Evolutionary conservation across 2,329 filamentous ascomycete species (phyloP).

Genomic region (Intubia oerlemansii): DNA sequence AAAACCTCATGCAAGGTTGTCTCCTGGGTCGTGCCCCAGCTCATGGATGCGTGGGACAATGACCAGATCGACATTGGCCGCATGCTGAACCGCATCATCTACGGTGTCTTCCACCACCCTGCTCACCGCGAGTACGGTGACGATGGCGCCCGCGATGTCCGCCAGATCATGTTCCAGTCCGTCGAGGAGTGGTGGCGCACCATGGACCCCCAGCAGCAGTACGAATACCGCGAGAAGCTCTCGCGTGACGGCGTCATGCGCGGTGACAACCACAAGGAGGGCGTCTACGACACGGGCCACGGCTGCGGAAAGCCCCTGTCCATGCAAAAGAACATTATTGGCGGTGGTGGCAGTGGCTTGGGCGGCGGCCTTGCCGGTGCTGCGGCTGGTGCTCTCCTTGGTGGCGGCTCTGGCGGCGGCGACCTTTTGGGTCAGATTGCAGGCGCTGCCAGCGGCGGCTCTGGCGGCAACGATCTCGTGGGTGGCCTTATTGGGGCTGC

Average conservation of each 20-base stretch:
- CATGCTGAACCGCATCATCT: conserved; percentile 54
- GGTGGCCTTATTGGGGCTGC: conserved; percentile 53
- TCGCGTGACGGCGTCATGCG: conserved; percentile 56
- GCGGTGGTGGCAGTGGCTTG: conserved; percentile 28
- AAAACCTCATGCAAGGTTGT: conserved; percentile 60
- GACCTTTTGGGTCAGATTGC: too few species aligned
- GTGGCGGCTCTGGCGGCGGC: conserved; percentile 21
- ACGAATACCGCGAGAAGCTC: conserved; percentile 52
- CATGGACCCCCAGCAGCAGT: conserved; percentile 37
- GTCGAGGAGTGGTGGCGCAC: conserved; percentile 67
- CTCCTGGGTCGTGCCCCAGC: conserved; percentile 69
- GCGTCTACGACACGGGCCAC: conserved; percentile 65
- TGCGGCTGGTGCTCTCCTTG: too few species aligned
- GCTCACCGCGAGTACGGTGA: conserved; percentile 50
- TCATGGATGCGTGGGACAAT: conserved; percentile 77
- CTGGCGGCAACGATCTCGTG: conserved; percentile 13
- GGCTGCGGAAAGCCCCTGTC: conserved; percentile 60
- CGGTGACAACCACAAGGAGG: conserved; percentile 71
- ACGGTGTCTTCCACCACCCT: conserved; percentile 74
- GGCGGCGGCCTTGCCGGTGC: conserved; percentile 32
- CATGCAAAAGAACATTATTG: conserved; percentile 42
- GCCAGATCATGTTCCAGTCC: conserved; percentile 54
- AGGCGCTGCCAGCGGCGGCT: conserved; percentile 3
- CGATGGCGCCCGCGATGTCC: conserved; percentile 52
- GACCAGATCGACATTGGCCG: conserved; percentile 46